Evolutionary conservation across 441 rosid species (phyloP), one percentile per base, ranked within the genome.

Genomic region (Daphne laureola): DNA sequence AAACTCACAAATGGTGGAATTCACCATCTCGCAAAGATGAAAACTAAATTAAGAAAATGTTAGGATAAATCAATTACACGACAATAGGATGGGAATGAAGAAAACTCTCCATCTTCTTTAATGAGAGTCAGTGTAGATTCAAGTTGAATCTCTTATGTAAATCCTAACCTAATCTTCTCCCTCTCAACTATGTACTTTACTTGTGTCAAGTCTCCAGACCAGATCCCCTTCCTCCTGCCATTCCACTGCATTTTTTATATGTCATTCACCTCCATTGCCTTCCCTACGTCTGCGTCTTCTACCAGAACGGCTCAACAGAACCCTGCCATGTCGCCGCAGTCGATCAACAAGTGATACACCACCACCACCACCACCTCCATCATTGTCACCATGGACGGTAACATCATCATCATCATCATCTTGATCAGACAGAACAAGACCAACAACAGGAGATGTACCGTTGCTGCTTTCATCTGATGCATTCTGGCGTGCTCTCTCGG

Each of bases 261-360:
- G 61, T 59, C 68, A 65, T 55, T 61, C 67, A 62, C 59, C 72
- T 54, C 57, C 69, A 9, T 65, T 62, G 62, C 56, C 64, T 67
- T 86, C 92, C 67, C 92, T 80, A 45, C 74, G 72, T 62, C 96
- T 77, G 12, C 86, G 77, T 61, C 96, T 78, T 73, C 96, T 81
- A 47, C 76, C 86, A 3, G 96, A 79, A 23, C 83, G 80, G 46
- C 83, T 82, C 50, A 86, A 56, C 15, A 88, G 70, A 63, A 71
- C 43, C 55, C 85, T 66, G 11, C 92, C 83, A 36, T 81, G 85
- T 14, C 78, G 78, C 16, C 78, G 78, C 43, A 84, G 84, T 46
- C 84, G 84, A 72, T 73, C 78, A 55, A 67, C 90, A 46, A 89
- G 67, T 15, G 88, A 78, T 45, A 70, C 58, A 21, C 76, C 71